phyloP scores from a whole-genome alignment of 495 filamentous ascomycete genomes.

The Aspergillus kassunensis region DNA sequence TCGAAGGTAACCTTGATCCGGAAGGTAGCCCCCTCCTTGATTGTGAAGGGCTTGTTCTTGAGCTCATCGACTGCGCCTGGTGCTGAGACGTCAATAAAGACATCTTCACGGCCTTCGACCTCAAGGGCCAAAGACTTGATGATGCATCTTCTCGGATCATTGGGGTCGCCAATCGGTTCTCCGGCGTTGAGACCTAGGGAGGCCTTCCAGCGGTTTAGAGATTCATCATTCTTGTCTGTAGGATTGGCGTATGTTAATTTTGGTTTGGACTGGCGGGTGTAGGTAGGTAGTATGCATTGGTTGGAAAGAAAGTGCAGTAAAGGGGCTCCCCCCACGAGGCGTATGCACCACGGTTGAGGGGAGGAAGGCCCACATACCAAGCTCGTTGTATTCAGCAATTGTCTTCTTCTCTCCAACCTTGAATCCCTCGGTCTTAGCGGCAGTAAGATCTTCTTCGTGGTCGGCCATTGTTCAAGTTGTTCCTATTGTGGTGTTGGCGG shows the following conservation, averaged over 20 bases:
- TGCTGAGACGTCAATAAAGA: slow-evolving; percentile 73
- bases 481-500: slow-evolving; percentile 16
- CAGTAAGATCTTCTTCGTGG: slow-evolving; percentile 78
- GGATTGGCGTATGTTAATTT: slow-evolving; percentile 6
- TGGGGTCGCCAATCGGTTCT: slow-evolving; percentile 62
- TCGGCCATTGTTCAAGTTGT: slow-evolving; percentile 64
- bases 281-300: too few species aligned
- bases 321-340: slow-evolving; percentile 3
- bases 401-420: slow-evolving; percentile 98
- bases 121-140: slow-evolving; percentile 87
- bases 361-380: slow-evolving; percentile 60
- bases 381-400: slow-evolving; percentile 81
- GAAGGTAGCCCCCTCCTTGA: slow-evolving; percentile 92
- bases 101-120: slow-evolving; percentile 70
- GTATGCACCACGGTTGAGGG: not conserved
- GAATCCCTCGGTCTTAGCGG: slow-evolving; percentile 88
- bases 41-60: slow-evolving; percentile 86
- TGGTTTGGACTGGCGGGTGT: too few species aligned
- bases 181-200: slow-evolving; percentile 78
- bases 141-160: slow-evolving; percentile 77
- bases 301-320: not conserved
- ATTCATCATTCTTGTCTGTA: slow-evolving; percentile 72
- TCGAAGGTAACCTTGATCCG: slow-evolving; percentile 89
- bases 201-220: slow-evolving; percentile 93
- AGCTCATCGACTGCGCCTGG: slow-evolving; percentile 64